Base-by-base conservation (phyloP, 202 grass and related monocot genomes). In the Thinopyrum obtusiflorum region DNA sequence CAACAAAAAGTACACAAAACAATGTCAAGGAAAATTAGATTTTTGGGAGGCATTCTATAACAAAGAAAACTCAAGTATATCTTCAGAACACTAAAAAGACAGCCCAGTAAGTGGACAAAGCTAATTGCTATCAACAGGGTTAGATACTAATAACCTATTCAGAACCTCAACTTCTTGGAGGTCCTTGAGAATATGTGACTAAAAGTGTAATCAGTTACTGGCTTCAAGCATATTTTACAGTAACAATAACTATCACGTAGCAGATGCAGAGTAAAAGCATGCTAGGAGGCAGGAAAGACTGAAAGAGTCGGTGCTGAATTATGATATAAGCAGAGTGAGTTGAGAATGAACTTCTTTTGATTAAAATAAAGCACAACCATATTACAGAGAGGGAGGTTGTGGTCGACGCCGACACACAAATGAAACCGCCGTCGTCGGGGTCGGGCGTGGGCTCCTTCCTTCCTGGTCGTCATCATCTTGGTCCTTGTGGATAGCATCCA, bases 1-100 rank as follows among this genome's bases (percentile, higher is more conserved):
- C n/a, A 40, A 21, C 10, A 32, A 4, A 87, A 90, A 68, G 4
- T 79, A 61, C 78, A 78, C 33, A 86, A 84, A 76, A 46, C 17
- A 76, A 83, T 77, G 68, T 42, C 24, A 87, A 47, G 24, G 7
- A 80, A 46, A 35, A 82, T 3, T 68, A 85, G 40, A 78, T 80
- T 46, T 76, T 66, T 21, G 3, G 2, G 49, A 60, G 73, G 17
- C 32, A 73, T 40, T 78, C 14, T 78, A 61, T 80, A 85, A 76
- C 60, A 36, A 23, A 68, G 37, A 76, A 78, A 82, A 78, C 5
- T 37, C 6, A n/a, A 49, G 21, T 39, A 26, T 6, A 82, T 27
- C 9, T 27, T 27, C 7, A 72, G 10, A 82, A 71, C 47, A 82
- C n/a, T 72, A 61, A 11, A 8, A 4, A 28, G 49, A 60, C 18